These are phyloP conservation scores for Fusarium sp. DNA, from an alignment of 2,329 filamentous ascomycete genomes.

Conservation along the genomic window DNA sequence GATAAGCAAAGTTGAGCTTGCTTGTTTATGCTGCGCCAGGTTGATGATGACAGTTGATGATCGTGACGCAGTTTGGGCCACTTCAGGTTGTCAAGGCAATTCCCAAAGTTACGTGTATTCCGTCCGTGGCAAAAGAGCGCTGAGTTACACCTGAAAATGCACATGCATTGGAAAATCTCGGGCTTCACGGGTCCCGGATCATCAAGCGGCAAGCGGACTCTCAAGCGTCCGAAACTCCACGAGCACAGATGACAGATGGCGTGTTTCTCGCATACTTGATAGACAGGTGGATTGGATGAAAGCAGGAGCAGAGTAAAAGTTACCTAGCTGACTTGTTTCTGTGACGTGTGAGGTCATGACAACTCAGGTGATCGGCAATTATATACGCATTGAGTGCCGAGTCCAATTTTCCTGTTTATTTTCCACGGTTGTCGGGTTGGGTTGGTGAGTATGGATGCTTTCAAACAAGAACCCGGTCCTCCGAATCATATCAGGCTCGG, in stretches of 20 bases:
- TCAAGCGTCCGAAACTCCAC: constrained; percentile 32
- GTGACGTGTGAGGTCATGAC: constrained; percentile 31
- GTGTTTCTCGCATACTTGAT: constrained; percentile 5
- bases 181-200: constrained; percentile 15
- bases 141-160: background rate
- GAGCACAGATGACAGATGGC: background rate
- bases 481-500: constrained; percentile 21
- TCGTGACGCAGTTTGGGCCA: constrained; percentile 37
- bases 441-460: constrained; percentile 14
- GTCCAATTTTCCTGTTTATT: constrained; percentile 29
- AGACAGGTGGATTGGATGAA: background rate
- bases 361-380: constrained; percentile 29
- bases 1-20: constrained; percentile 21
- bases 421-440: background rate
- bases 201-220: constrained; percentile 17
- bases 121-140: constrained; percentile 27
- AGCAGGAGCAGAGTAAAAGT: background rate
- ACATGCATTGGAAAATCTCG: constrained; percentile 12
- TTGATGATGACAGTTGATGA: constrained; percentile 38
- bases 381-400: constrained; percentile 21
- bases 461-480: constrained; percentile 19
- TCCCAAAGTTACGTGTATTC: constrained; percentile 11
- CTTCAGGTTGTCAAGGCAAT: constrained; percentile 23
- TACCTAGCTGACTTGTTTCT: constrained; percentile 8
- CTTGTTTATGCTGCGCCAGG: constrained; percentile 23